Evolutionary conservation across 306 rosid genomes (phyloP).

Genomic region (Malus domestica): DNA sequence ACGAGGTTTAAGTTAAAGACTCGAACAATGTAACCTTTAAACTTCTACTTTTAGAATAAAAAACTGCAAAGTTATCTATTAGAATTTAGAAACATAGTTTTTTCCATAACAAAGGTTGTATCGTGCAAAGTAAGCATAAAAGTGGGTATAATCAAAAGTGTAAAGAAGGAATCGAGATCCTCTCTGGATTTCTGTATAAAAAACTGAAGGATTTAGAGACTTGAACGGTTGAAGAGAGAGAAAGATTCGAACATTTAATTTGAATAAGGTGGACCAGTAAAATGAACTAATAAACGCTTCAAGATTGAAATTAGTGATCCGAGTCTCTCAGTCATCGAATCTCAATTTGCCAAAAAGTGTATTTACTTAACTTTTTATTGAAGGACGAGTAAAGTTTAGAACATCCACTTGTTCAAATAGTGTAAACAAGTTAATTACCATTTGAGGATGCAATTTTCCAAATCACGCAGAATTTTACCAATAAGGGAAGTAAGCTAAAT

Average conservation of each 20-base stretch:
- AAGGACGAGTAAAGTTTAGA: too few species aligned
- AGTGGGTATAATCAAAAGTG: not conserved
- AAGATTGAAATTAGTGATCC: too few species aligned
- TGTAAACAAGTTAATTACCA: not conserved
- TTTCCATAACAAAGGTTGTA: not conserved
- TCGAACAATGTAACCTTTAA: not conserved
- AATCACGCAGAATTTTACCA: not conserved
- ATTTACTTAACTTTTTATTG: not conserved
- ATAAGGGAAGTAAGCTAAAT: not conserved
- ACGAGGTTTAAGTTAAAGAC: not conserved
- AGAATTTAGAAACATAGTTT: not conserved
- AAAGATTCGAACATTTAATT: too few species aligned
- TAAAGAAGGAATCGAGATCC: not conserved
- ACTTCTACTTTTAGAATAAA: not conserved
- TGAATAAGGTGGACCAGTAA: rapidly evolving
- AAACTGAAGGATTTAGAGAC: too few species aligned
- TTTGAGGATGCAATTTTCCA: not conserved
- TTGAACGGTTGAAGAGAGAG: too few species aligned
- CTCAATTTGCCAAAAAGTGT: too few species aligned
- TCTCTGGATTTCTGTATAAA: too few species aligned
- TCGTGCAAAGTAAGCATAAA: not conserved
- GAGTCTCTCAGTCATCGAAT: too few species aligned
- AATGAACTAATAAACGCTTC: too few species aligned
- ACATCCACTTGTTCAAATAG: too few species aligned
- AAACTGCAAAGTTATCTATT: not conserved